Percentiles rank a stretch among this genome's conserved stretches.
Conservation (phyloP, 1,284 basidiomycete species). For the Ustilago curta region DNA sequence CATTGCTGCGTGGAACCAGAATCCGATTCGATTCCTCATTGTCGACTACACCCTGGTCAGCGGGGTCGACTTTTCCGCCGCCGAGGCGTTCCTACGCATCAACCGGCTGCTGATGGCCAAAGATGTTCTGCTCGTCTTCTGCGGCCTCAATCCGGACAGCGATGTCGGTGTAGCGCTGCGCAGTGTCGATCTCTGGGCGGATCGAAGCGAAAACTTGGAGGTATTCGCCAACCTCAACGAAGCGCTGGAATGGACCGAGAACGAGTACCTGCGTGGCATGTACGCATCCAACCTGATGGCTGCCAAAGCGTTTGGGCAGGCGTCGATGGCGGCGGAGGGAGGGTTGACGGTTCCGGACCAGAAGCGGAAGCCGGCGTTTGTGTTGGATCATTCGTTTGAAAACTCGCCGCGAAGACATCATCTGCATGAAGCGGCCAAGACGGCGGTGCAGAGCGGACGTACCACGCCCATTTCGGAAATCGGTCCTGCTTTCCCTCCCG, state of each 20-base stretch:
- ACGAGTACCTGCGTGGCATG: constrained; percentile 70
- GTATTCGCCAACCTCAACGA: constrained; percentile 86
- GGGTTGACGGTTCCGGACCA: constrained; percentile 65
- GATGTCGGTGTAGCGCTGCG: constrained; percentile 63
- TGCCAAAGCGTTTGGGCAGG: constrained; percentile 66
- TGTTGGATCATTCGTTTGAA: constrained; percentile 75
- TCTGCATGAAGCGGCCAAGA: constrained; percentile 79
- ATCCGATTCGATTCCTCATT: constrained; percentile 82
- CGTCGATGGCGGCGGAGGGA: constrained; percentile 71
- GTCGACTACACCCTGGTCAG: constrained; percentile 79
- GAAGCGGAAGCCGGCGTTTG: constrained; percentile 60
- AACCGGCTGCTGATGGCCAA: constrained; percentile 84
- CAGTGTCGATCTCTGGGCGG: constrained; percentile 78
- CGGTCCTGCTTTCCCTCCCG: neutral
- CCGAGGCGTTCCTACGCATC: constrained; percentile 92
- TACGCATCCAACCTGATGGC: constrained; percentile 68
- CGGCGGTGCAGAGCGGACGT: constrained; percentile 43
- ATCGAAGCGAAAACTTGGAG: constrained; percentile 72
- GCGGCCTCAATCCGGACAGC: constrained; percentile 75
- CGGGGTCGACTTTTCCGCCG: constrained; percentile 92
- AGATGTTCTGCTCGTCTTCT: constrained; percentile 86
- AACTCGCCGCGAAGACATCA: constrained; percentile 82
- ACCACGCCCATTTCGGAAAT: constrained; percentile 38
- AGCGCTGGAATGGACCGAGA: constrained; percentile 84
- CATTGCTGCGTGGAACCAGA: constrained; percentile 79